Evolutionary conservation across 192 early-diverging fungal genomes (phyloP), one percentile per base, ranked within the genome.

Genomic region (Geranomyces variabilis): DNA sequence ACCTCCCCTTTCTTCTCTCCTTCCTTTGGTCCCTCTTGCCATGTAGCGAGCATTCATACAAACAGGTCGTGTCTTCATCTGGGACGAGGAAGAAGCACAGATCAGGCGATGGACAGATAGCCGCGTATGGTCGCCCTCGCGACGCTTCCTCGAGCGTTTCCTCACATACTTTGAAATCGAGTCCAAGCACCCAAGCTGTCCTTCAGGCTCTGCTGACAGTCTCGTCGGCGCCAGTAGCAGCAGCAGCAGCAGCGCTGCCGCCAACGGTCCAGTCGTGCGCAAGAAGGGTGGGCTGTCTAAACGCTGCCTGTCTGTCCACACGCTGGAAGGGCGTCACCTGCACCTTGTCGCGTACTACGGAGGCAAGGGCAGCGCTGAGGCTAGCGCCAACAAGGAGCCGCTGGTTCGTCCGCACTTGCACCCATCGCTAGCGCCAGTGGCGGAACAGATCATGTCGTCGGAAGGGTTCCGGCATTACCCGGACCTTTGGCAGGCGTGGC

Each of bases 71-170:
- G 34, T 70, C 6, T 70, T 45, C n/a, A 24, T 70, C 36, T 70
- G 68, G 68, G 68, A 70, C 57, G 68, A 70, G 30, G 68, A 70
- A 28, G 68, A 70, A 28, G 68, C 68, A 15, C 56, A 58, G 44
- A 61, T 70, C 43, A 26, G 44, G 19, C 68, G 68, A 7, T 70
- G 68, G 68, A 70, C 68, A 7, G 68, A 70, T 34, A 47, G 68
- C 57, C 68, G 68, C 10, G 24, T 43, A 7, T 70, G 68, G 68
- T 60, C 56, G 0, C 68, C 68, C 1, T 70, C 68, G 13, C 68
- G 68, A 13, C 68, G 68, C 13, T 57, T 57, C 28, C 68, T 44
- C n/a, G 68, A 70, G 43, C 28, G 68, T 7, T 70, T 70, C 43
- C 45, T 70, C 0, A 28, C 55, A 4, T 70, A 60, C 57, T 60